A percentile compares a stretch with the other conserved stretches of the same genome.
Conservation (phyloP, 352 stramenopile genomes). For the Globisporangium viniferum region DNA sequence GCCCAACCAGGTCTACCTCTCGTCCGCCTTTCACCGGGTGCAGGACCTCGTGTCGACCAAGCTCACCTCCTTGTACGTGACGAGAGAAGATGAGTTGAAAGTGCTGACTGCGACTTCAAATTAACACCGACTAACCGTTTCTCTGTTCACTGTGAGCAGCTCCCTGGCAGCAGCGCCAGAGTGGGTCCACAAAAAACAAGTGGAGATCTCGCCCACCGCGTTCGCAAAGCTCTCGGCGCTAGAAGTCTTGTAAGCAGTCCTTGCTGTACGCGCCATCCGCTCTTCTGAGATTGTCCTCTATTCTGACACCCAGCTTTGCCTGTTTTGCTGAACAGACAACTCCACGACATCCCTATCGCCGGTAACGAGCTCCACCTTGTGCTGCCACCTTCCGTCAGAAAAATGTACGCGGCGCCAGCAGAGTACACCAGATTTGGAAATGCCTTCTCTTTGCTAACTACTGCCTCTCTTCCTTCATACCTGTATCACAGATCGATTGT, state of each 20-base stretch:
- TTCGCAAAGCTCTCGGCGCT: slow-evolving; percentile 38
- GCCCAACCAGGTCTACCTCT: slow-evolving; percentile 28
- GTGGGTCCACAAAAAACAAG: slow-evolving; percentile 31
- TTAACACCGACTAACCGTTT: not conserved
- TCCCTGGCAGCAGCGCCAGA: slow-evolving; percentile 32
- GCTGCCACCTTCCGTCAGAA: slow-evolving; percentile 39
- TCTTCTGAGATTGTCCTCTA: not conserved
- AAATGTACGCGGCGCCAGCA: slow-evolving; percentile 30
- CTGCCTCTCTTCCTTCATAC: not conserved
- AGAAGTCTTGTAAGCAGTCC: slow-evolving; percentile 36
- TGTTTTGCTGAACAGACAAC: slow-evolving; percentile 24
- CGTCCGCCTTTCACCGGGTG: slow-evolving; percentile 35
- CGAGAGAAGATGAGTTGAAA: not conserved
- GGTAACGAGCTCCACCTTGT: slow-evolving; percentile 33
- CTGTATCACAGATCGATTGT: slow-evolving; percentile 30
- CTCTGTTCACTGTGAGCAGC: not conserved
- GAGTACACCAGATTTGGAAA: not conserved
- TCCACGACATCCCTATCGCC: slow-evolving; percentile 39
- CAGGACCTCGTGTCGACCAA: slow-evolving; percentile 32
- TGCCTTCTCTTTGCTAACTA: not conserved
- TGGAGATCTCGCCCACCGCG: slow-evolving; percentile 33
- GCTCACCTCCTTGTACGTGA: slow-evolving; percentile 31
- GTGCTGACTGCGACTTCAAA: not conserved
- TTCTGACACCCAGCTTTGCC: slow-evolving; percentile 7
- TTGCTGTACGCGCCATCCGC: not conserved